Conservation (phyloP, 176 grass and related monocot genomes). For the Juncus effusus region DNA sequence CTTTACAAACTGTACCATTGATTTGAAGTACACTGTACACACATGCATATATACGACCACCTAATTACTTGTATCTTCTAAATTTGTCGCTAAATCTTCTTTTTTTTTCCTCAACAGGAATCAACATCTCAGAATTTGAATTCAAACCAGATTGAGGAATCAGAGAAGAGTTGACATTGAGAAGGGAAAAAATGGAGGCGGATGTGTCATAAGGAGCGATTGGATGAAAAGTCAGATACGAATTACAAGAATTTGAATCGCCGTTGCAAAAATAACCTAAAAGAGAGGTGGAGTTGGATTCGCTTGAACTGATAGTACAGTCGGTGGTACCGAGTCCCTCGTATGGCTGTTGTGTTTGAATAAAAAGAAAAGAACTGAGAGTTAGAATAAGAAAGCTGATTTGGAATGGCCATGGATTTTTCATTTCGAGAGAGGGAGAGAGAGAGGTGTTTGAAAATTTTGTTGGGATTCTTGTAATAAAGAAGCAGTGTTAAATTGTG, state of each 20-base stretch:
- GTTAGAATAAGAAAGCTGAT: slow-evolving; percentile 3
- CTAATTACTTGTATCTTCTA: too few relatives aligned
- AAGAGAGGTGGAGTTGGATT: slow-evolving; percentile 43
- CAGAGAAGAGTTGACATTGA: slow-evolving; percentile 32
- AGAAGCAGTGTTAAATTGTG: too few relatives aligned
- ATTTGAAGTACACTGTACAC: too few relatives aligned
- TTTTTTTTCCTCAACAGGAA: slow-evolving; percentile 30
- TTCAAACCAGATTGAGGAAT: slow-evolving; percentile 10
- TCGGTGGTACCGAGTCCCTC: slow-evolving; percentile 30
- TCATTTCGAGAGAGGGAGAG: slow-evolving; percentile 4
- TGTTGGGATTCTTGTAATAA: too few relatives aligned
- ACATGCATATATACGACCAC: too few relatives aligned
- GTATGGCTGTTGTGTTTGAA: slow-evolving; percentile 45
- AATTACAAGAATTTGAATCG: slow-evolving; percentile 31
- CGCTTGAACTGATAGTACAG: neutral
- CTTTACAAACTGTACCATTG: too few relatives aligned
- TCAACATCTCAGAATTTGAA: slow-evolving; percentile 19
- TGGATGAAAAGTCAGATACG: slow-evolving; percentile 68
- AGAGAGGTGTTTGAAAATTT: neutral
- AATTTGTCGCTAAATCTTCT: too few relatives aligned
- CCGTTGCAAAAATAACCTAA: slow-evolving; percentile 58
- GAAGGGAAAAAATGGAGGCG: slow-evolving; percentile 37
- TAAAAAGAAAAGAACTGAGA: neutral
- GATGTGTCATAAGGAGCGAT: slow-evolving; percentile 9
- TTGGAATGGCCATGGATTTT: neutral